phyloP scores from a whole-genome alignment of 1,139 yeast genomes.

The Scheffersomyces illinoinensis region DNA sequence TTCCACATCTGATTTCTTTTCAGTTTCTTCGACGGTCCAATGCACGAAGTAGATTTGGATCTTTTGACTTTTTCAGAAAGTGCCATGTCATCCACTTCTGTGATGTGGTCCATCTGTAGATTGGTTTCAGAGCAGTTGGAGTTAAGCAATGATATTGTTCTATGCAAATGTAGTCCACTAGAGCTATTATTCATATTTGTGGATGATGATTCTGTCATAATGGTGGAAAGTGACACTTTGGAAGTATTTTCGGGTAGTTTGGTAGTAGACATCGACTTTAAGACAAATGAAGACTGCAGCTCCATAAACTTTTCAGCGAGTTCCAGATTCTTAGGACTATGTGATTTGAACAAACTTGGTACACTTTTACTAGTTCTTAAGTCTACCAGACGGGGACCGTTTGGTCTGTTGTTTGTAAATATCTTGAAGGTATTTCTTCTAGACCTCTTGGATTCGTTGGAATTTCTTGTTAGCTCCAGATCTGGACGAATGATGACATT shows the following conservation, averaged over 20 bases:
- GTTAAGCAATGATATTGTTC: conserved; percentile 10
- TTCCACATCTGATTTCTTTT: conserved; percentile 25
- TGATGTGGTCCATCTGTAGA: conserved; percentile 4
- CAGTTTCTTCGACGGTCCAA: conserved; percentile 12
- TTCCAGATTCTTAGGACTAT: conserved; percentile 2
- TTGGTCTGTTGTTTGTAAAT: conserved; percentile 1
- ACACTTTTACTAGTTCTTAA: conserved; percentile 10
- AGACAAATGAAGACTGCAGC: not conserved
- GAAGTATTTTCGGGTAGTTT: conserved; percentile 3
- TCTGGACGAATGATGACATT: not conserved
- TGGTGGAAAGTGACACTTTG: conserved; percentile 8
- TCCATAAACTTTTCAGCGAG: conserved; percentile 3
- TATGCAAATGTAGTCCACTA: not conserved
- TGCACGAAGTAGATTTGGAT: conserved; percentile 28
- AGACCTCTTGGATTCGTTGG: not conserved
- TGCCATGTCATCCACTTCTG: conserved; percentile 10
- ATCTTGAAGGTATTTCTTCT: conserved; percentile 1
- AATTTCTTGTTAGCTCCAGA: not conserved
- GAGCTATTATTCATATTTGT: not conserved
- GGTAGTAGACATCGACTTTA: not conserved
- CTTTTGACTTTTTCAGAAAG: conserved; percentile 15
- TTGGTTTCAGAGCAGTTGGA: conserved; percentile 6
- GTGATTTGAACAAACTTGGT: conserved; percentile 5
- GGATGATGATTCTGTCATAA: conserved; percentile 5
- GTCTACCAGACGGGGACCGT: not conserved